phyloP scores from a whole-genome alignment of 768 basidiomycete genomes.

The Hirschioporus abietinus region DNA sequence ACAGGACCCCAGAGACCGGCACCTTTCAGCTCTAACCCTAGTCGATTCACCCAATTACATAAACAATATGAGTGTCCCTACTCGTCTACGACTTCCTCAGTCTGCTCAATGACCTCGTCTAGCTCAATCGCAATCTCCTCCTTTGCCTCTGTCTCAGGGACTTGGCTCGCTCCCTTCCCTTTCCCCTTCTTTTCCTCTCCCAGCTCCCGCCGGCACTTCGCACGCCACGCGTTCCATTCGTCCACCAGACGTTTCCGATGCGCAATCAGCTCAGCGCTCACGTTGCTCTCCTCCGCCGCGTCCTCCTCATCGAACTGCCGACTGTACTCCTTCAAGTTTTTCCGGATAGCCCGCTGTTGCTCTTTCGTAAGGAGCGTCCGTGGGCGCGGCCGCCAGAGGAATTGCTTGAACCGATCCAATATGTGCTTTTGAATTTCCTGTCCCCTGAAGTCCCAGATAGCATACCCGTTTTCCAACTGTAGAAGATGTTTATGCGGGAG shows the following conservation, averaged over 20 bases:
- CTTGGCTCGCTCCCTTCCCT: conserved; percentile 27
- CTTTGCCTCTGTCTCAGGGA: conserved; percentile 52
- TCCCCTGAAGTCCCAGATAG: conserved; percentile 98
- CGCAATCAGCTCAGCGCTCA: conserved; percentile 89
- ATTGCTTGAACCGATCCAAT: conserved; percentile 95
- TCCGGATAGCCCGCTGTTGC: conserved; percentile 78
- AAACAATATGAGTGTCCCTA: conserved; percentile 15
- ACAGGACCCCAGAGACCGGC: background rate
- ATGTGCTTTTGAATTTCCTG: conserved; percentile 87
- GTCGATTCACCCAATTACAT: background rate
- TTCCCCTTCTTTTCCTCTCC: conserved; percentile 45
- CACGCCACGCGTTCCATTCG: conserved; percentile 99
- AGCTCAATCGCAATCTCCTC: conserved; percentile 94
- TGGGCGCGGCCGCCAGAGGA: conserved; percentile 97
- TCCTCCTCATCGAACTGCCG: conserved; percentile 95
- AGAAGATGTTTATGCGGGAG: conserved; percentile 1
- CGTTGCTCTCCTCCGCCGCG: conserved; percentile 89
- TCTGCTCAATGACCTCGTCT: conserved; percentile 90
- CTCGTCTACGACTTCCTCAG: conserved; percentile 72
- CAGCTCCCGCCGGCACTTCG: conserved; percentile 60
- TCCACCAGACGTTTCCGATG: conserved; percentile 88
- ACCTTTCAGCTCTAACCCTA: background rate
- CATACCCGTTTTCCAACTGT: conserved; percentile 94
- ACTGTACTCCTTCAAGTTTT: conserved; percentile 88
- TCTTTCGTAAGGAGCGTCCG: conserved; percentile 82